Base-by-base conservation (phyloP, 768 basidiomycete genomes). In the Russula brevipes region DNA sequence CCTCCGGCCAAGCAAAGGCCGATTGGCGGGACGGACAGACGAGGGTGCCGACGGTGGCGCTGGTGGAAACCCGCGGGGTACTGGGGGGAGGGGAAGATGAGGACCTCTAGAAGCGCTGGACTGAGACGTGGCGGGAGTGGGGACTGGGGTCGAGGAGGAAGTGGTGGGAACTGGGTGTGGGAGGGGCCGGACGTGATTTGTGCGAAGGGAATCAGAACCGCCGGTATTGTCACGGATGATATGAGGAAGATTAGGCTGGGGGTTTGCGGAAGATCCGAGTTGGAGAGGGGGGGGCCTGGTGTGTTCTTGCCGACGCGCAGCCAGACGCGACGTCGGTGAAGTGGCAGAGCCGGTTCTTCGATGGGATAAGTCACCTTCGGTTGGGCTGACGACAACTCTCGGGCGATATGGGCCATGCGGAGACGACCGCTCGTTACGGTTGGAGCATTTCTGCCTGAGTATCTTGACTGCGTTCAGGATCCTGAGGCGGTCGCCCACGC, bases 401-500 rank as follows among this genome's bases (percentile, higher is more conserved):
- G 60, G 61, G 12, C 56, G 67, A 31, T 19, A 5, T 19, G 46
- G 6, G 8, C 54, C 38, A 35, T 60, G 45, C 7, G 54, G 11
- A 2, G 69, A 61, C 1, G 60, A 44, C 19, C 57, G 47, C 30
- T 64, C 63, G 10, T 65, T 66, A 8, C 66, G 60, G 11, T 54
- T 67, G 12, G 71, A 73, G 53, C 84, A 85, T 65, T 80, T 81
- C 66, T 83, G 81, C 39, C 95, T 79, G 16, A 98, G 79, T 5
- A 77, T 72, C 72, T 94, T 94, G 63, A 99, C 89, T 1, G 87
- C 96, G 61, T 85, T 88, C 19, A 93, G 70, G 54, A 99, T 89
- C 71, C 92, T 82, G 8, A 98, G 84, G 54, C 95, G 79, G 74
- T 99, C 97, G 11, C 97, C 97, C 46, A 99, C 88, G 74, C 88